These are phyloP conservation scores for Capsicum pubescens DNA, from an alignment of 257 asterid genomes.

Conservation along the genomic window DNA sequence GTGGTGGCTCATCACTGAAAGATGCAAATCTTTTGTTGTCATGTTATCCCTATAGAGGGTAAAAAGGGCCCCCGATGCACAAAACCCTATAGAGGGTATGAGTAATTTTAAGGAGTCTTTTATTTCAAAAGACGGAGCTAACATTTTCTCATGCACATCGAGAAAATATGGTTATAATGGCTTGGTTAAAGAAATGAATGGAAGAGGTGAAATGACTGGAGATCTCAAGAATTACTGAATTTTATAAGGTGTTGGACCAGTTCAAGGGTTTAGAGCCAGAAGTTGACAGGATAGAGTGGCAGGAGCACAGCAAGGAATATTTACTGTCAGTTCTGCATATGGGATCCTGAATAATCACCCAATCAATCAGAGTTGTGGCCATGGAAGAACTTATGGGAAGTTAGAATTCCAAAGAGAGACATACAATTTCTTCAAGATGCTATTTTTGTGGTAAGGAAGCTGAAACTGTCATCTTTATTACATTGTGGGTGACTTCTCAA, in stretches of 20 bases:
- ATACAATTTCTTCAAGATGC: not conserved
- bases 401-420: not conserved
- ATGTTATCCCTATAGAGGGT: not conserved
- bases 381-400: constrained; percentile 2
- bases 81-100: not conserved
- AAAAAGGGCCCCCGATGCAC: not conserved
- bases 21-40: not conserved
- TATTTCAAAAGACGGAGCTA: not conserved
- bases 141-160: not conserved
- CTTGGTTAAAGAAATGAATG: not conserved
- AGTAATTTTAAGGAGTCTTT: not conserved
- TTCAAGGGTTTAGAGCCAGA: not conserved
- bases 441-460: constrained; percentile 10
- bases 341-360: not conserved
- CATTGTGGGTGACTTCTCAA: constrained; percentile 18
- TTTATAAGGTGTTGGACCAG: not conserved
- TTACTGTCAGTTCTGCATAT: not conserved
- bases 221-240: too few relatives aligned
- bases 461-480: not conserved
- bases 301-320: not conserved
- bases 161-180: not conserved
- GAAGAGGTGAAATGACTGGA: not conserved
- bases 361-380: not conserved
- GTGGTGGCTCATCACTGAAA: too few relatives aligned
- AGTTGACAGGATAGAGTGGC: not conserved